Evolutionary conservation across 2,329 filamentous ascomycete species (phyloP).

Genomic region (Penicillium polonicum): DNA sequence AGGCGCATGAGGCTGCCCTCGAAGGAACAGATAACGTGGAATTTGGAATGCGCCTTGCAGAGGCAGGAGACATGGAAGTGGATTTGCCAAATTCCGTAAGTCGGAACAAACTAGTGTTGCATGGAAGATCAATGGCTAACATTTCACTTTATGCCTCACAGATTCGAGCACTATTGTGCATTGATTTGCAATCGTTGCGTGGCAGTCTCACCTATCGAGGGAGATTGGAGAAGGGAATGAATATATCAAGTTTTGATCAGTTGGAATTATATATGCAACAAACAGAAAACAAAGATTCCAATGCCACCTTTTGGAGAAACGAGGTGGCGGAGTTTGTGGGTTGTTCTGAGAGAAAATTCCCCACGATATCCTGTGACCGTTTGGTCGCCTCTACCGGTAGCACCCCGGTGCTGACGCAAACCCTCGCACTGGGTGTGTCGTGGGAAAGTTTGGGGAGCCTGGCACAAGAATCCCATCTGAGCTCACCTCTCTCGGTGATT

Average conservation of each 20-base stretch:
- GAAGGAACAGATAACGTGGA: background rate
- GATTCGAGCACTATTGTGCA: background rate
- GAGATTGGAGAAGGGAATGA: background rate
- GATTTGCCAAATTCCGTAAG: background rate
- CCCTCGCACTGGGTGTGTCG: background rate
- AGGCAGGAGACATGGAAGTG: background rate
- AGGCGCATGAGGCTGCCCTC: background rate
- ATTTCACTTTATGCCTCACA: background rate
- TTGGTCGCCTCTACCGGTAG: background rate
- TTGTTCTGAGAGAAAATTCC: background rate
- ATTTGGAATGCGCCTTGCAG: background rate
- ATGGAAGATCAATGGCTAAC: background rate
- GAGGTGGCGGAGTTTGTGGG: background rate
- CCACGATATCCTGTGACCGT: conserved; percentile 2
- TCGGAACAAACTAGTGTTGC: background rate
- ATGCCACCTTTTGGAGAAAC: background rate
- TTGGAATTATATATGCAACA: background rate
- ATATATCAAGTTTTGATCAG: background rate
- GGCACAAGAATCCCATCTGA: background rate
- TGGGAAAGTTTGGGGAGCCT: background rate
- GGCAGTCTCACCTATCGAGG: background rate
- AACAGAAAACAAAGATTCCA: background rate
- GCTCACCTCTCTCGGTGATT: background rate
- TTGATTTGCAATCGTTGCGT: background rate
- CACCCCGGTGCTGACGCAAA: background rate